Base-by-base conservation (phyloP, 306 rosid species). In the Cicer judaicum region DNA sequence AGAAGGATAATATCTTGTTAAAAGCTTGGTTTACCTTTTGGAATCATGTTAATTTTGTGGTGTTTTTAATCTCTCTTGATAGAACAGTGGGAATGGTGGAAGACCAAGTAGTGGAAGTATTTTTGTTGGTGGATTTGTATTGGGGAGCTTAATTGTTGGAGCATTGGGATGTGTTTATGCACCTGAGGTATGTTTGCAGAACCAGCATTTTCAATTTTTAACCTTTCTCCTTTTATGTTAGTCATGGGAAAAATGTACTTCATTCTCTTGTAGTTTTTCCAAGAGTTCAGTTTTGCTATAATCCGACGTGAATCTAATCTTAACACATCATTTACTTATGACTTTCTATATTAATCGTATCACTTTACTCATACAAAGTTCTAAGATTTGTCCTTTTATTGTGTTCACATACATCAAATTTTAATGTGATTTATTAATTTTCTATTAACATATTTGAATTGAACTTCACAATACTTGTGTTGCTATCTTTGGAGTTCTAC, bases 71-170 rank as follows among this genome's bases (percentile, higher is more conserved):
- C 52, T 71, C 44, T 74, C 29, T 80, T 77, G 82, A 43, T 72
- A 43, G 36, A 66, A 69, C 88, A 89, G 91, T 53, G 78, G 78
- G 34, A 85, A 85, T 44, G 82, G 72, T 65, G 85, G 82, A 81
- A 83, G 83, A 39, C 21, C 80, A 56, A 81, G 54, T 12, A 61
- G 60, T 67, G 91, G 88, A 57, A 79, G 84, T 68, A 62, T 82
- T 79, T 87, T 89, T 44, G 72, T 87, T 39, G 90, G 91, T 66
- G 94, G 90, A 18, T 87, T 89, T 84, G 75, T 87, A 38, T 74
- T 89, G 82, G 94, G 94, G 9, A 83, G 93, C 54, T 73, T 89
- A 38, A 61, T 89, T 67, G 89, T 81, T 70, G 93, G 91, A 71
- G 84, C 93, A 74, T 64, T 89, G 52, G 91, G 91, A 16, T 85